Percentiles rank a stretch among this genome's conserved stretches.
Evolutionary conservation across 176 grass and related monocot species (phyloP).

Genomic region (Oryza longistaminata): DNA sequence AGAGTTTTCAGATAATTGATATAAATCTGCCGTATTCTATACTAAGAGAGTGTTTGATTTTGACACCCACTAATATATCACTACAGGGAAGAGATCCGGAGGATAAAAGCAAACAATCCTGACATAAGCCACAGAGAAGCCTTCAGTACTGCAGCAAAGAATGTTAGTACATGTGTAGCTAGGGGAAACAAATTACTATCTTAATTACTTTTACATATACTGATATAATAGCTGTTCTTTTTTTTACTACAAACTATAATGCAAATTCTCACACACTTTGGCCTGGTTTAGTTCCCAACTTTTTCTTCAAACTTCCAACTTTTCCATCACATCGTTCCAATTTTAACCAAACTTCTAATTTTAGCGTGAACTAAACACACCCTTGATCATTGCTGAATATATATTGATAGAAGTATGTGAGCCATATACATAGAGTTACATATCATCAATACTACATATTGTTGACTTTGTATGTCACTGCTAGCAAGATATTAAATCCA

Average conservation of each 20-base stretch:
- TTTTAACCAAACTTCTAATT: too few species aligned
- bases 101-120: constrained; percentile 72
- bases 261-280: background rate
- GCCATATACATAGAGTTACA: background rate
- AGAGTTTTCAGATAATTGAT: background rate
- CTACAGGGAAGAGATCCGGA: constrained; percentile 68
- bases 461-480: too few species aligned
- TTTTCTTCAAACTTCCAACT: too few species aligned
- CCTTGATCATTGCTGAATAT: too few species aligned
- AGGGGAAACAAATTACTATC: background rate
- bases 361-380: background rate
- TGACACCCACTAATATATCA: background rate
- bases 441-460: background rate
- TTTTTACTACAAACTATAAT: background rate
- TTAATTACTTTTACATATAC: background rate
- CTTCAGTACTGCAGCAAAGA: constrained; percentile 77
- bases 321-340: too few species aligned
- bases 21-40: background rate
- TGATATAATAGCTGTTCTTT: background rate
- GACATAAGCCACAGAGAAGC: constrained; percentile 81
- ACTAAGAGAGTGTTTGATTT: background rate
- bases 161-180: constrained; percentile 46
- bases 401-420: background rate
- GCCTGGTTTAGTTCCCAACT: too few species aligned
- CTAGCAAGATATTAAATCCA: background rate